phyloP scores from a whole-genome alignment of 2,329 filamentous ascomycete genomes.

The Cadophora malorum region DNA sequence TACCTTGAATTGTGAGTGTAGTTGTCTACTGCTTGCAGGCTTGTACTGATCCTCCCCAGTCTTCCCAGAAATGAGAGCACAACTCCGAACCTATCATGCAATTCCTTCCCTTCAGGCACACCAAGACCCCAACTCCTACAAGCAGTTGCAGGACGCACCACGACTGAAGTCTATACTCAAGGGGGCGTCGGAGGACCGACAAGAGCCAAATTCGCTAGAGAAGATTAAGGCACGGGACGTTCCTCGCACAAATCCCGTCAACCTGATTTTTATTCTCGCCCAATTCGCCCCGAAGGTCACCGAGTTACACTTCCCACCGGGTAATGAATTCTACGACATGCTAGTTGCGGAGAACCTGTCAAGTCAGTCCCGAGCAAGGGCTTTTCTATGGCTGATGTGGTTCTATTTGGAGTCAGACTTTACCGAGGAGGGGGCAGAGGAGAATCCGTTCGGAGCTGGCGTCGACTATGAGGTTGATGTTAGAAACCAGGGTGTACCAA shows the following conservation, averaged over 20 bases:
- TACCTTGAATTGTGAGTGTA: constrained; percentile 84
- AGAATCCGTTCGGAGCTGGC: constrained; percentile 86
- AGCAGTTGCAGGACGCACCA: constrained; percentile 95
- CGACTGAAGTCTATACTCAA: constrained; percentile 97
- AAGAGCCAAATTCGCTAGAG: constrained; percentile 83
- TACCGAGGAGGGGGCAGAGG: constrained; percentile 81
- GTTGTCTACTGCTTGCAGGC: constrained; percentile 6
- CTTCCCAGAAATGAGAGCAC: constrained; percentile 98
- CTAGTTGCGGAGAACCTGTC: constrained; percentile 88
- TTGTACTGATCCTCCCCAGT: constrained; percentile 60
- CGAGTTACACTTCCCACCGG: constrained; percentile 85
- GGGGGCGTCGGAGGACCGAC: constrained; percentile 88
- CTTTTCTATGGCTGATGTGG: constrained; percentile 99
- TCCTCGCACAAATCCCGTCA: constrained; percentile 94
- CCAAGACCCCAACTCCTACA: constrained; percentile 95
- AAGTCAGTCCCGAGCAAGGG: constrained; percentile 81
- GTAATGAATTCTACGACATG: constrained; percentile 92
- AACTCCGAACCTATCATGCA: constrained; percentile 95
- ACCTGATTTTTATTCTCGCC: constrained; percentile 93
- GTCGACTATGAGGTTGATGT: constrained; percentile 70
- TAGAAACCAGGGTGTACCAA: constrained; percentile 72
- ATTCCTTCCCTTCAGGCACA: constrained; percentile 95
- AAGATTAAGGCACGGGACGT: constrained; percentile 75
- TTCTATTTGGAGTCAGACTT: constrained; percentile 98
- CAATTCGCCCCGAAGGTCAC: constrained; percentile 90